Evolutionary conservation across 208 protist species (phyloP), one percentile per base, ranked within the genome.

Genomic region (Leishmania guyanensis): DNA sequence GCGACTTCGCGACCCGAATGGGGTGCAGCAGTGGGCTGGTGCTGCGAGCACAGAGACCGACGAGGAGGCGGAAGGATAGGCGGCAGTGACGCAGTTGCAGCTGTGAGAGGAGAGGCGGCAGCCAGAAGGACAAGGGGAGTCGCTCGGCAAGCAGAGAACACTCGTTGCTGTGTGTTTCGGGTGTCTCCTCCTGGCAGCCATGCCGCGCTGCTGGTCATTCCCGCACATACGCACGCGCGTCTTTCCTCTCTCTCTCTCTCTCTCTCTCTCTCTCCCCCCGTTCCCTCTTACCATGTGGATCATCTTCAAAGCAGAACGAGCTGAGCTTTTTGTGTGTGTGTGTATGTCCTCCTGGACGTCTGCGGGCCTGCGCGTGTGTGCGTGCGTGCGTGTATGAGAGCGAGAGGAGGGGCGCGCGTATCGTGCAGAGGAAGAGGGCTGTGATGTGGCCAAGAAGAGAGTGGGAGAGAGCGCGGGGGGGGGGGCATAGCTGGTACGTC

Each of bases 1-100:
- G 48, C 86, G 90, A 33, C 77, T 96, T 51, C 80, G 75, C 54
- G 88, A 96, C 73, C 88, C 92, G 12, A 92, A 92, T 39, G 82
- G 82, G 0, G 76, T 93, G 29, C 73, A 82, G 60, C 80, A 82
- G n/a, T 96, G 90, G 89, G 92, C 92, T 12, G 89, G 86, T n/a
- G 80, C 78, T 29, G 50, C 69, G n/a, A 51, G 48, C 69, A 73
- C 69, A 51, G 65, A 81, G 17, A 50, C 46, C 33, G 77, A 78
- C 70, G 69, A 69, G 29, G 79, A 80, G 48, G 56, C n/a, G 48
- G 70, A 74, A 20, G 72, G 77, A 46, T 20, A 64, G 58, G 58
- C 22, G 58, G 62, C 29, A 29, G 58, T 39, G 48, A 20, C 64
- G 29, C 36, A 20, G n/a, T 36, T n/a, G 46, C 36, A 78, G 39